A percentile compares a stretch with the other conserved stretches of the same genome.
phyloP scores from a whole-genome alignment of 306 rosid genomes.

The Vigna unguiculata region DNA sequence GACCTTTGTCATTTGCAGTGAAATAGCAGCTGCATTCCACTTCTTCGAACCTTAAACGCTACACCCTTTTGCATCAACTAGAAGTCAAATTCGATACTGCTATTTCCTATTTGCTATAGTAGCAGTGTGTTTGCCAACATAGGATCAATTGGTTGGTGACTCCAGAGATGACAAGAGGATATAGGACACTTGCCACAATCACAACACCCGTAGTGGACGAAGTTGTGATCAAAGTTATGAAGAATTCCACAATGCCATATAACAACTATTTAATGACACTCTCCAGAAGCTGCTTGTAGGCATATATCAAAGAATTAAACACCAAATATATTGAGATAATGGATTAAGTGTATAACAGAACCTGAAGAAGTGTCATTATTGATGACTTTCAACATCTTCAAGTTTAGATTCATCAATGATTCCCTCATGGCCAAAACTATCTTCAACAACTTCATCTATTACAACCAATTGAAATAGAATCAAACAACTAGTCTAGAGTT shows the following conservation, averaged over 20 bases:
- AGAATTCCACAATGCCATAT: neutral
- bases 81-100: neutral
- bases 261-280: neutral
- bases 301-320: too few species aligned
- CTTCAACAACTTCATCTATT: too few species aligned
- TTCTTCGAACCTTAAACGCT: neutral
- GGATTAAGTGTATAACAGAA: too few species aligned
- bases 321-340: too few species aligned
- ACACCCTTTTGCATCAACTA: neutral
- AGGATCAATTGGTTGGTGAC: constrained; percentile 1
- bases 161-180: neutral
- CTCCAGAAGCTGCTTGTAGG: constrained; percentile 12
- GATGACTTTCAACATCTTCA: too few species aligned
- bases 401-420: too few species aligned
- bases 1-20: neutral
- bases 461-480: too few species aligned
- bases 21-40: neutral
- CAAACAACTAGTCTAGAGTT: too few species aligned
- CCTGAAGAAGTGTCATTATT: too few species aligned
- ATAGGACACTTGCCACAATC: neutral
- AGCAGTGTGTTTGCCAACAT: neutral
- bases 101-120: neutral
- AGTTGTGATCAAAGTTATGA: neutral
- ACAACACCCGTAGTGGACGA: neutral
- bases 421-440: too few species aligned